A percentile compares a stretch with the other conserved stretches of the same genome.
These are phyloP conservation scores for Angomonas ambiguus DNA, from an alignment of 208 protist species.

Conservation along the genomic window DNA sequence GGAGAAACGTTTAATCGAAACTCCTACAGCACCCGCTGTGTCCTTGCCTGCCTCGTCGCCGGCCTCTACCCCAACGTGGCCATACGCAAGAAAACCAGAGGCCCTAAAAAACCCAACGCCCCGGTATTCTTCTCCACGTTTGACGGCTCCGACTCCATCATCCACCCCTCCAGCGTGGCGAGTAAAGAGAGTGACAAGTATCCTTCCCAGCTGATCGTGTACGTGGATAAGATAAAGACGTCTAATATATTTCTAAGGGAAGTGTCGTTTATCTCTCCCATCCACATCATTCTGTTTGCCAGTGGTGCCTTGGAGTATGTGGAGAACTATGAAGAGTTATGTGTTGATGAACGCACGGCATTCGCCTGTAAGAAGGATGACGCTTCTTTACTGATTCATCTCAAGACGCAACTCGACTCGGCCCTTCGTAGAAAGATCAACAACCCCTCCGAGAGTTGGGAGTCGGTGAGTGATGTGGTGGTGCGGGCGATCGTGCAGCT, in stretches of 20 bases:
- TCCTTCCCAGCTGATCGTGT: slow-evolving; percentile 82
- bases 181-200: slow-evolving; percentile 53
- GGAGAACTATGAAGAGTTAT: slow-evolving; percentile 74
- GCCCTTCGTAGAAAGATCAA: slow-evolving; percentile 86
- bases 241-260: slow-evolving; percentile 89
- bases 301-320: slow-evolving; percentile 76
- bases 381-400: slow-evolving; percentile 67
- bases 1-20: slow-evolving; percentile 84
- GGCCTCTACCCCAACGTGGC: slow-evolving; percentile 95
- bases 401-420: slow-evolving; percentile 84
- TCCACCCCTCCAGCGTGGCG: slow-evolving; percentile 92
- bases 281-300: slow-evolving; percentile 93
- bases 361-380: slow-evolving; percentile 80
- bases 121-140: slow-evolving; percentile 46
- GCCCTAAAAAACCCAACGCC: slow-evolving; percentile 15
- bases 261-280: slow-evolving; percentile 84
- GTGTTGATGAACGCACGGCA: slow-evolving; percentile 72
- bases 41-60: slow-evolving; percentile 90
- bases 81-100: slow-evolving; percentile 31
- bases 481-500: slow-evolving; percentile 82
- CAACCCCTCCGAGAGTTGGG: slow-evolving; percentile 74
- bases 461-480: slow-evolving; percentile 72
- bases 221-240: slow-evolving; percentile 94
- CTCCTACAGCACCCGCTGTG: slow-evolving; percentile 70
- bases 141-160: slow-evolving; percentile 74